Evolutionary conservation across 2,329 filamentous ascomycete species (phyloP), one percentile per base, ranked within the genome.

Genomic region (Colletotrichum musicola): DNA sequence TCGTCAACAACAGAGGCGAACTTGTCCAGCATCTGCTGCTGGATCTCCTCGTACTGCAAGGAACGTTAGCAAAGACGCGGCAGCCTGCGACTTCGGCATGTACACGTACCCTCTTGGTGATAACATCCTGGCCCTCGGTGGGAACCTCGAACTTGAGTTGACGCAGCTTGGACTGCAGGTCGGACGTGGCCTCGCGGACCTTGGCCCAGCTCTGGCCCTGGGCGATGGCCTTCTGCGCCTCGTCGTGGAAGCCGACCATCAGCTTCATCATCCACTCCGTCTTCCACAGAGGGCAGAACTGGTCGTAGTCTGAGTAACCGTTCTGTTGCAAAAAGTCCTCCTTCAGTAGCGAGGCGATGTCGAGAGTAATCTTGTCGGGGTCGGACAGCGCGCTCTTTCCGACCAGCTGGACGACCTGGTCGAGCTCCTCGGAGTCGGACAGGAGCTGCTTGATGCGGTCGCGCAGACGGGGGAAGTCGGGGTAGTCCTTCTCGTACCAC

Each of bases 251-350:
- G 67, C 92, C 93, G 86, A 99, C 93, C 90, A 99, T 98, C 72
- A 94, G 92, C 89, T 97, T 98, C 96, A 99, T 99, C 96, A 99
- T 98, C 92, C 96, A 99, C 81, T 97, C 93, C 0, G 96, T 99
- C 91, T 99, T 99, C 96, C 96, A 99, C 77, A 99, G 89, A 57
- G 96, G 96, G 79, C 96, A 99, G 90, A 97, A 99, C 84, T 98
- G 95, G 79, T 99, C 96, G 80, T 99, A 98, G 82, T 98, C 94
- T 74, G 93, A 96, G 89, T 99, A 99, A 72, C 96, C 96, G 84
- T 99, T 99, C 82, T 99, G 96, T 83, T 99, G 96, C 79, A 99
- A 81, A 85, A 99, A 99, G 80, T 99, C 96, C 78, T 99, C 96
- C 89, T 99, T 99, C 82, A 99, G 85, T 74, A 99, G 85, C 18